Evolutionary conservation across 805 yeast genomes (phyloP).

Genomic region (Yamadazyma nakazawae): DNA sequence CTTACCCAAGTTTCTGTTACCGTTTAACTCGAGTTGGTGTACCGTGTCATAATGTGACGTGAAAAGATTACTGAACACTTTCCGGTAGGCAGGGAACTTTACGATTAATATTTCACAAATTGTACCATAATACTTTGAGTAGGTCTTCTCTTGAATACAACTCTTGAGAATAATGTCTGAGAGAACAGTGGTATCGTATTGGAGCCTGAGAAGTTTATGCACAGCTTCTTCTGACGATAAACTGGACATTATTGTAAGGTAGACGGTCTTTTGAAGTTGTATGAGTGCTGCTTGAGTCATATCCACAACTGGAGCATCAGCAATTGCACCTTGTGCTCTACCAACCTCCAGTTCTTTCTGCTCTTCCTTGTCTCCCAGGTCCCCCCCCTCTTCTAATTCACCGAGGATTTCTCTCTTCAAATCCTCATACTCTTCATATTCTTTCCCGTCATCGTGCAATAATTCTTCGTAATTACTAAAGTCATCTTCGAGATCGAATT

Average conservation of each 20-base stretch:
- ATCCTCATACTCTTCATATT: conserved; percentile 47
- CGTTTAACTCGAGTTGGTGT: conserved; percentile 68
- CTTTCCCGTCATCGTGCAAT: conserved; percentile 40
- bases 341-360: background rate
- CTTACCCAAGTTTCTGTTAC: conserved; percentile 74
- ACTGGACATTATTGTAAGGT: conserved; percentile 81
- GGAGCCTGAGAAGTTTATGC: conserved; percentile 67
- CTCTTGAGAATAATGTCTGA: conserved; percentile 75
- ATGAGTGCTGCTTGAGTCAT: conserved; percentile 63
- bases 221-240: conserved; percentile 92
- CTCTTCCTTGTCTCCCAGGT: background rate
- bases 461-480: conserved; percentile 45
- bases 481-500: conserved; percentile 51
- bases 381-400: conserved; percentile 17
- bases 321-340: no score
- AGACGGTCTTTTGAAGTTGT: conserved; percentile 71
- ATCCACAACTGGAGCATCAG: conserved; percentile 36
- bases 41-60: conserved; percentile 51
- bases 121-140: conserved; percentile 80
- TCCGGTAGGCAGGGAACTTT: conserved; percentile 49
- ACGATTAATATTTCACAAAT: conserved; percentile 48
- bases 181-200: conserved; percentile 45
- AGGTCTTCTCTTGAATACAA: conserved; percentile 82
- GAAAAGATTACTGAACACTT: conserved; percentile 51
- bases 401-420: conserved; percentile 47